phyloP scores from a whole-genome alignment of 2,329 filamentous ascomycete species.

The Talaromyces sp. region DNA sequence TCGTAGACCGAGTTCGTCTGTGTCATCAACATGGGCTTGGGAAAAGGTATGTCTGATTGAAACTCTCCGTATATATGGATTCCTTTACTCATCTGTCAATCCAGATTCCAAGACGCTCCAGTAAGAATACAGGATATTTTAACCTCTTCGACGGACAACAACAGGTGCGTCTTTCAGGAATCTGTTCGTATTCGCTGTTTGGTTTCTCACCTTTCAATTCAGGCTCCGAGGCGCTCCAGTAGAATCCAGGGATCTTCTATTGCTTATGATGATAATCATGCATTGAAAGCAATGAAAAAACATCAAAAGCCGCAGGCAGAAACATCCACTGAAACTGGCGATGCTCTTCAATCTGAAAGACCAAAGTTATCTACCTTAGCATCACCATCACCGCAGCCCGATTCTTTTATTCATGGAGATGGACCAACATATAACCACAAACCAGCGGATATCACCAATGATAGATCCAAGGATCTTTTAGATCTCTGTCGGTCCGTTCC shows the following conservation, averaged over 20 bases:
- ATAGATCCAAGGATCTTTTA: background rate
- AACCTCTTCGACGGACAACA: background rate
- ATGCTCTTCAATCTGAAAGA: background rate
- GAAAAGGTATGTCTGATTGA: background rate
- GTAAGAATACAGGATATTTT: no score
- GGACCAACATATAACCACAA: background rate
- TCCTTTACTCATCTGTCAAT: background rate
- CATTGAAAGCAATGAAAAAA: background rate
- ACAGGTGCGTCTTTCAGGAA: background rate
- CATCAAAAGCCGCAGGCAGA: background rate
- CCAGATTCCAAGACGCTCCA: background rate
- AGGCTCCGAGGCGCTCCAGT: background rate
- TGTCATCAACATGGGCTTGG: constrained; percentile 1
- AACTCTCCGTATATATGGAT: background rate
- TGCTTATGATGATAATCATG: background rate
- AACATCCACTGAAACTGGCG: background rate
- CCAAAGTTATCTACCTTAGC: background rate
- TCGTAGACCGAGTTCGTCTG: background rate
- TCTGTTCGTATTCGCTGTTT: background rate
- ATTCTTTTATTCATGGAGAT: background rate
- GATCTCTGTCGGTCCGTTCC: background rate
- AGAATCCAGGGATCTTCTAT: background rate
- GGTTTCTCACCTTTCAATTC: background rate
- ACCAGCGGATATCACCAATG: background rate
- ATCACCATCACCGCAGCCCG: background rate